Percentiles rank a stretch among this genome's conserved stretches.
phyloP scores from a whole-genome alignment of 345 rosid genomes.

The Salix koriyanagi region DNA sequence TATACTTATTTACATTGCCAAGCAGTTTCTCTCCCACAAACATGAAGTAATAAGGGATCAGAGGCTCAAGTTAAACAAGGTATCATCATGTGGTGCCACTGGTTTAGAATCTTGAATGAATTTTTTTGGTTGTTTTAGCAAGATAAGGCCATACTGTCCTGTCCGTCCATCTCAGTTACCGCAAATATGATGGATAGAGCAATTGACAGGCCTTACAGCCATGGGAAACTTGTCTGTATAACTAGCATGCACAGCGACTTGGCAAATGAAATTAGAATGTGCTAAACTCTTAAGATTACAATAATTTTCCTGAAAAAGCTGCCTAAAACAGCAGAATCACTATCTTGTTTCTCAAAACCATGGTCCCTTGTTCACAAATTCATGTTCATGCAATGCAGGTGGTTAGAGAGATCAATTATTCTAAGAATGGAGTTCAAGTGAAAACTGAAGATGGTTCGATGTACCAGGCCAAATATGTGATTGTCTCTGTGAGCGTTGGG shows the following conservation, averaged over 20 bases:
- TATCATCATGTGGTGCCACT: neutral
- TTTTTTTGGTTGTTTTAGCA: neutral
- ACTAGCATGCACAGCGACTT: too few relatives aligned
- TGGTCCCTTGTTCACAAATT: too few relatives aligned
- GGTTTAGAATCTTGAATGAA: neutral
- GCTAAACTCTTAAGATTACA: too few relatives aligned
- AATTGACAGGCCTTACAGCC: too few relatives aligned
- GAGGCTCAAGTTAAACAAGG: conserved; percentile 26
- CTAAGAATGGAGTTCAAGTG: conserved; percentile 8
- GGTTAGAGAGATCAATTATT: conserved; percentile 12
- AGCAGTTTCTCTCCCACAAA: conserved; percentile 7
- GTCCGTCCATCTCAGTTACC: too few relatives aligned
- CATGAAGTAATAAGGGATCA: conserved; percentile 2
- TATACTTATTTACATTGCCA: conserved; percentile 18
- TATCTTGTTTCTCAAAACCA: too few relatives aligned
- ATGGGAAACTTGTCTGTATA: too few relatives aligned
- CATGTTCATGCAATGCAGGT: conserved; percentile 4
- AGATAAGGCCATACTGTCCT: too few relatives aligned
- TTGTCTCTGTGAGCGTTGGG: conserved; percentile 26
- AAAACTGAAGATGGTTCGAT: conserved; percentile 24
- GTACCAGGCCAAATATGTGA: conserved; percentile 16
- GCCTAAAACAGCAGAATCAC: too few relatives aligned
- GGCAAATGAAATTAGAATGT: too few relatives aligned
- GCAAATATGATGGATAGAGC: too few relatives aligned
- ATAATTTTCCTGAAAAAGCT: too few relatives aligned